Percentiles rank a stretch among this genome's conserved stretches.
Evolutionary conservation across 805 yeast genomes (phyloP).

Genomic region (Candida coquimbonensis): DNA sequence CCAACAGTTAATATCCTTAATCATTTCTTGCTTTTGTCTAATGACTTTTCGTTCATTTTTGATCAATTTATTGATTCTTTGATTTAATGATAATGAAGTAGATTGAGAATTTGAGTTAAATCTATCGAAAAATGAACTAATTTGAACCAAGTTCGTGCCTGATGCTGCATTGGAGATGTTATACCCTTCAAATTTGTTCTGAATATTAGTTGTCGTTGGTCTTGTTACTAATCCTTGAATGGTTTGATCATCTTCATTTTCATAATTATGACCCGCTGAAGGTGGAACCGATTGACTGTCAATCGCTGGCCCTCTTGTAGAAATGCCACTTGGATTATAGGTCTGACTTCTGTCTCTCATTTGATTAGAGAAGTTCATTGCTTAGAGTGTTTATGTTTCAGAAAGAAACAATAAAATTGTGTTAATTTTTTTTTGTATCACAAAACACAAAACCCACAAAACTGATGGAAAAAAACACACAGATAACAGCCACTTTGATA

Average conservation of each 20-base stretch:
- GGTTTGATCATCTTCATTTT: constrained; percentile 12
- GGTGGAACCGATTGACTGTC: constrained; percentile 5
- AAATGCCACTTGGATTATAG: constrained; percentile 11
- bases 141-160: constrained; percentile 12
- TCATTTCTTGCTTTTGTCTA: constrained; percentile 30
- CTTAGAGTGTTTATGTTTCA: no score
- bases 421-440: not conserved
- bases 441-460: not conserved
- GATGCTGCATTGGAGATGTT: not conserved
- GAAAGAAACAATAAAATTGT: no score
- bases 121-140: constrained; percentile 21
- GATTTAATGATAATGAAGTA: constrained; percentile 26
- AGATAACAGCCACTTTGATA: no score
- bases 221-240: constrained; percentile 12
- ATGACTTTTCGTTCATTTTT: constrained; percentile 33
- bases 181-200: not conserved
- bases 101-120: constrained; percentile 16
- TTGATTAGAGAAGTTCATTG: no score
- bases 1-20: constrained; percentile 38
- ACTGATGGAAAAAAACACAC: no score
- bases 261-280: constrained; percentile 4
- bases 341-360: constrained; percentile 3
- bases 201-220: constrained; percentile 8
- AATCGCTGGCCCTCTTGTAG: constrained; percentile 9
- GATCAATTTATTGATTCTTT: constrained; percentile 30